Conservation (phyloP, 805 yeast species). For the Jamesozyma spencerorum region DNA sequence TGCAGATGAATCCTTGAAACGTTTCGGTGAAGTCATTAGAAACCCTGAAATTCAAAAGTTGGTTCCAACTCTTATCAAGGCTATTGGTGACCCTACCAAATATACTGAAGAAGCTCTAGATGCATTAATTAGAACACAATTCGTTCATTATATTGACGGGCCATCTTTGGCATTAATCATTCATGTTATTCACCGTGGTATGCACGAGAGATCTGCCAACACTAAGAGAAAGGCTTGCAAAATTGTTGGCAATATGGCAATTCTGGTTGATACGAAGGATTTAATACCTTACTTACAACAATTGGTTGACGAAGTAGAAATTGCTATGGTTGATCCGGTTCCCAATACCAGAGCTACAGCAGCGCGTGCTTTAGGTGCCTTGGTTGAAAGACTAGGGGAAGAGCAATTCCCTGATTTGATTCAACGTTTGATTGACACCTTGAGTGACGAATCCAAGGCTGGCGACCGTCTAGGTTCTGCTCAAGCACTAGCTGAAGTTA, state of each 20-base stretch:
- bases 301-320: constrained; percentile 72
- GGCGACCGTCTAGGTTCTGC: constrained; percentile 97
- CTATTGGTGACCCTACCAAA: constrained; percentile 93
- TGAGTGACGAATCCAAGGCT: constrained; percentile 65
- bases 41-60: constrained; percentile 93
- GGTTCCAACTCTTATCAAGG: constrained; percentile 79
- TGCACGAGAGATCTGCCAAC: constrained; percentile 87
- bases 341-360: constrained; percentile 96
- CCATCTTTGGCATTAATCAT: constrained; percentile 93
- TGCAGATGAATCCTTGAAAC: constrained; percentile 77
- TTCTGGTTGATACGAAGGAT: constrained; percentile 82
- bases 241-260: constrained; percentile 97
- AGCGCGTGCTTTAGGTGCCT: constrained; percentile 90
- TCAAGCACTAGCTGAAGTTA: constrained; percentile 90
- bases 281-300: constrained; percentile 72
- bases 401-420: constrained; percentile 88
- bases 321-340: constrained; percentile 97
- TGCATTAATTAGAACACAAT: constrained; percentile 78
- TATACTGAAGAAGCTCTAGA: constrained; percentile 83
- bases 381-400: constrained; percentile 94
- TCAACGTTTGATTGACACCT: constrained; percentile 64
- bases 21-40: constrained; percentile 93
- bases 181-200: constrained; percentile 91
- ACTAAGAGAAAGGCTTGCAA: constrained; percentile 92
- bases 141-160: constrained; percentile 95